These are phyloP conservation scores for Paecilomyces fulvus DNA, from an alignment of 2,329 filamentous ascomycete species.

Conservation along the genomic window DNA sequence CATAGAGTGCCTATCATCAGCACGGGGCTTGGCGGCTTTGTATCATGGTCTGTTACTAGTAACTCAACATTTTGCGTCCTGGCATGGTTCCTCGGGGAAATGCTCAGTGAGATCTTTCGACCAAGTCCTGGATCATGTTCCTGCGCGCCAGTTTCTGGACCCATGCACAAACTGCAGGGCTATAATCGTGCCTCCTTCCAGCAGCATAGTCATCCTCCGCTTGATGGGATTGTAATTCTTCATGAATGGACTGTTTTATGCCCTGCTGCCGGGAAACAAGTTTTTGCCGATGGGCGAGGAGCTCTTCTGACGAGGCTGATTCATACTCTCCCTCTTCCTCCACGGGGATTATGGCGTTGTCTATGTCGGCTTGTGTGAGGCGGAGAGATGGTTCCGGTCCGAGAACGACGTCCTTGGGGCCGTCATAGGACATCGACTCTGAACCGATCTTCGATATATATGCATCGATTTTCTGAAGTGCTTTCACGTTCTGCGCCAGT, in stretches of 20 bases:
- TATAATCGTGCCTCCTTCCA: constrained; percentile 53
- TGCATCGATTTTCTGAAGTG: constrained; percentile 31
- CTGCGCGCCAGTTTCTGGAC: constrained; percentile 60
- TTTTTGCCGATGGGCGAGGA: constrained; percentile 21
- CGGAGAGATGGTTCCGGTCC: constrained; percentile 29
- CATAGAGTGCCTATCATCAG: neutral
- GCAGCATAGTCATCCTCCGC: constrained; percentile 34
- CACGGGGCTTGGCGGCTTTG: neutral
- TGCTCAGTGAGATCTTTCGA: neutral
- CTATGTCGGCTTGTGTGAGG: constrained; percentile 25
- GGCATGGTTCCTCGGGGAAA: neutral
- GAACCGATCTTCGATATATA: constrained; percentile 8
- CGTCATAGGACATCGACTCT: constrained; percentile 1
- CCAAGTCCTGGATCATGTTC: constrained; percentile 43
- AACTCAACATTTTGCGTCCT: neutral
- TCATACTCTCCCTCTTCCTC: constrained; percentile 16
- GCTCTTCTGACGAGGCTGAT: constrained; percentile 15
- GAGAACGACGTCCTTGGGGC: constrained; percentile 16
- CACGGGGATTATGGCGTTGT: constrained; percentile 19
- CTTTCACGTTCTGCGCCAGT: constrained; percentile 39
- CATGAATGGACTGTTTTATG: constrained; percentile 28
- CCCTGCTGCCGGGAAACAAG: constrained; percentile 22
- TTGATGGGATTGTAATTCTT: constrained; percentile 30
- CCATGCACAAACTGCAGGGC: constrained; percentile 60
- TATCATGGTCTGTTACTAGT: neutral